phyloP scores from a whole-genome alignment of 192 early-diverging fungal species.

The Phycomyces blakesleeanus region DNA sequence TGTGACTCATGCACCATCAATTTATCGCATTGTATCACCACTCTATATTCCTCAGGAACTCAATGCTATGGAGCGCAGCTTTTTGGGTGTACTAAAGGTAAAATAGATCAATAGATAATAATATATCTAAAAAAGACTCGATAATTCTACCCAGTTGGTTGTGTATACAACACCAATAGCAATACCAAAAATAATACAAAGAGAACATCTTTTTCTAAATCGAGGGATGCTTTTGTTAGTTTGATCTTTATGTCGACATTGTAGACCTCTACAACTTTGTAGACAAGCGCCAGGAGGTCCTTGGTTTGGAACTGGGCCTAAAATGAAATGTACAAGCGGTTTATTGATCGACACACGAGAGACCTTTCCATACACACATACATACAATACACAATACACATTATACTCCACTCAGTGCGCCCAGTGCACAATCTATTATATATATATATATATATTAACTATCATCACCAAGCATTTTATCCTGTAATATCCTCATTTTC shows the following conservation, averaged over 20 bases:
- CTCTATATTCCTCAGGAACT: slow-evolving; percentile 25
- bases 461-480: too few relatives aligned
- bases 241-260: slow-evolving; percentile 31
- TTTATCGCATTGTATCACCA: slow-evolving; percentile 25
- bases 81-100: slow-evolving; percentile 30
- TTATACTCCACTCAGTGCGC: too few relatives aligned
- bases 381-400: too few relatives aligned
- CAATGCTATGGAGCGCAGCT: slow-evolving; percentile 35
- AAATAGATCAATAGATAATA: neutral
- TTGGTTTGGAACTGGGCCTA: slow-evolving; percentile 18
- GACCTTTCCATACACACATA: too few relatives aligned
- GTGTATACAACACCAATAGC: neutral
- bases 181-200: too few relatives aligned
- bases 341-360: too few relatives aligned
- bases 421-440: too few relatives aligned
- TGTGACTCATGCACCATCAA: slow-evolving; percentile 19
- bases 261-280: slow-evolving; percentile 24
- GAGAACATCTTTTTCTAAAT: too few relatives aligned
- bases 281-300: slow-evolving; percentile 19
- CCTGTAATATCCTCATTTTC: too few relatives aligned
- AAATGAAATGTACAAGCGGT: neutral
- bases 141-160: neutral
- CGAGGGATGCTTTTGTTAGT: slow-evolving; percentile 14
- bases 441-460: too few relatives aligned
- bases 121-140: neutral